Evolutionary conservation across 306 rosid genomes (phyloP).

Genomic region (Cicer chorassanicum): DNA sequence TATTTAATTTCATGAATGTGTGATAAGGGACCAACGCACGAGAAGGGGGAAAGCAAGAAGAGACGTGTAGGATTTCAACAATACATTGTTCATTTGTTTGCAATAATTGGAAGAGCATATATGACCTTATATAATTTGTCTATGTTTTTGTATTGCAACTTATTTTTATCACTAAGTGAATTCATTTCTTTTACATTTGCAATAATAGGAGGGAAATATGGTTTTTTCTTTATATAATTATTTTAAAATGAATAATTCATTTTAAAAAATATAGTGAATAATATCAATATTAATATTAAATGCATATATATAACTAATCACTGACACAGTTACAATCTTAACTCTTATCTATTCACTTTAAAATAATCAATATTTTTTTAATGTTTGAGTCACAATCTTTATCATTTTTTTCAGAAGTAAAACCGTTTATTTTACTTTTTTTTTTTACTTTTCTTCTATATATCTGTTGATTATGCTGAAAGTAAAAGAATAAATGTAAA

Average conservation of each 20-base stretch:
- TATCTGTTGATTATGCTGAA: too few species aligned
- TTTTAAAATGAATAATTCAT: too few species aligned
- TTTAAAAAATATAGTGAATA: too few species aligned
- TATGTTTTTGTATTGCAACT: neutral
- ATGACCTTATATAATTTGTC: neutral
- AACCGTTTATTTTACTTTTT: neutral
- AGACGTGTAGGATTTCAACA: slow-evolving; percentile 42
- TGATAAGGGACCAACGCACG: slow-evolving; percentile 25
- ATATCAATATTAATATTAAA: too few species aligned
- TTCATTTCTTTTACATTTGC: too few species aligned
- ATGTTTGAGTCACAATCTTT: neutral
- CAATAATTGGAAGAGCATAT: slow-evolving; percentile 45
- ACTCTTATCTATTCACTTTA: too few species aligned
- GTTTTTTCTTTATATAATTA: too few species aligned
- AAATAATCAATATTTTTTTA: too few species aligned
- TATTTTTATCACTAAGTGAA: too few species aligned
- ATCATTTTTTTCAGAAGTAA: neutral
- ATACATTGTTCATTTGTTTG: slow-evolving; percentile 5
- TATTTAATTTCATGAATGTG: neutral
- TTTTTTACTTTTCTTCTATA: neutral
- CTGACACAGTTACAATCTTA: too few species aligned
- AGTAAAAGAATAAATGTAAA: too few species aligned
- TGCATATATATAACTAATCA: too few species aligned
- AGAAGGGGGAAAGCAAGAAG: slow-evolving; percentile 2
- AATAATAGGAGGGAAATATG: neutral